phyloP scores from a whole-genome alignment of 306 rosid species.

The Rubus idaeus region DNA sequence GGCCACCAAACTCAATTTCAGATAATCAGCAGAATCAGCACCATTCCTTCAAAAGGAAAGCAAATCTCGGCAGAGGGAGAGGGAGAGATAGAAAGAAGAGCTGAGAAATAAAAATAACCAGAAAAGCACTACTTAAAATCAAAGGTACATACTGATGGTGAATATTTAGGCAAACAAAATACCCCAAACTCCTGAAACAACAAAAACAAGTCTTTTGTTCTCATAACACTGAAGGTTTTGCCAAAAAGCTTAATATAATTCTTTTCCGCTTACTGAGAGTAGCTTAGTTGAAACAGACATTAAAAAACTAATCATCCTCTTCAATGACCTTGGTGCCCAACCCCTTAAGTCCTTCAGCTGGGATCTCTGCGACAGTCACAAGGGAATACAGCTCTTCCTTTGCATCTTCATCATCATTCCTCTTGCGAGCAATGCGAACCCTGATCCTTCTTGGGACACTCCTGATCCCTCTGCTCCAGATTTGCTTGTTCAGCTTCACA shows the following conservation, averaged over 20 bases:
- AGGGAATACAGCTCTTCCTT: slow-evolving; percentile 94
- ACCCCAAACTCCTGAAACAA: slow-evolving; percentile 24
- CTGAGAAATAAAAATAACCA: not conserved
- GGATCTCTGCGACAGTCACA: slow-evolving; percentile 83
- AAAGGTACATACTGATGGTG: not conserved
- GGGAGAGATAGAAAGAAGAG: not conserved
- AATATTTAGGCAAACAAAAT: slow-evolving; percentile 16
- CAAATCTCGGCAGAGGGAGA: not conserved
- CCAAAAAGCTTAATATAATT: slow-evolving; percentile 26
- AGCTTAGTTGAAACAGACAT: slow-evolving; percentile 17
- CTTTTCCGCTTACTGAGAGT: slow-evolving; percentile 10
- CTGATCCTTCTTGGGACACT: slow-evolving; percentile 93
- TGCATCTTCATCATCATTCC: slow-evolving; percentile 96
- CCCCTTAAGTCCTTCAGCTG: slow-evolving; percentile 78
- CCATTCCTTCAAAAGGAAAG: too few species aligned
- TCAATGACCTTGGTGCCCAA: slow-evolving; percentile 88
- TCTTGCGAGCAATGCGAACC: slow-evolving; percentile 96
- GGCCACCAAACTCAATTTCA: too few species aligned
- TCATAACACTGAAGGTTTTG: slow-evolving; percentile 17
- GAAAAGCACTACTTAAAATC: not conserved
- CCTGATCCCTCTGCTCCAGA: slow-evolving; percentile 95
- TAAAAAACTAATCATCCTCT: slow-evolving; percentile 65
- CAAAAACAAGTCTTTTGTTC: slow-evolving; percentile 8
- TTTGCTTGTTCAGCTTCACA: slow-evolving; percentile 82
- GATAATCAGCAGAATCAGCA: too few species aligned